These are phyloP conservation scores for Talaromyces sp. DNA, from an alignment of 2,329 filamentous ascomycete genomes.

Conservation along the genomic window DNA sequence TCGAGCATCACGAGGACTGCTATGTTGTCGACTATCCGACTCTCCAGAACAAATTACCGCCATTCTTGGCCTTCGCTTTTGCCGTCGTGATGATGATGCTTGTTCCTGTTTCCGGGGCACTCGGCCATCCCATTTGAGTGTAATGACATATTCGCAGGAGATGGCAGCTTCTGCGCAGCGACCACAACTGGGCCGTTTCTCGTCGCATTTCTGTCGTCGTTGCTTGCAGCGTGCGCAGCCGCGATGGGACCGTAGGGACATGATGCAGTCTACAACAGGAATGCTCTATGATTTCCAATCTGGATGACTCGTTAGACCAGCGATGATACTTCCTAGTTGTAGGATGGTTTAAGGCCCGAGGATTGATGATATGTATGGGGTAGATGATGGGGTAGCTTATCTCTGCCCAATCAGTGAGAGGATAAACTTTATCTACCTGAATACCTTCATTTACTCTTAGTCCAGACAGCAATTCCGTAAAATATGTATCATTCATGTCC, in stretches of 20 bases:
- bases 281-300: no score
- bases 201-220: slow-evolving; percentile 24
- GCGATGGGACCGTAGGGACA: slow-evolving; percentile 16
- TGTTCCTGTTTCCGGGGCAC: slow-evolving; percentile 13
- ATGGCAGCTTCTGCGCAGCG: slow-evolving; percentile 19
- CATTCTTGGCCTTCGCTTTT: not conserved
- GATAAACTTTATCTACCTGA: no score
- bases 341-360: no score
- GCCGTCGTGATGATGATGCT: slow-evolving; percentile 8
- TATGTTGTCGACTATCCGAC: not conserved
- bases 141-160: slow-evolving; percentile 20
- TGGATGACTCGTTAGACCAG: no score
- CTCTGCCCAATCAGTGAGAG: no score
- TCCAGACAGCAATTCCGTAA: not conserved
- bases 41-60: not conserved
- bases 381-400: no score
- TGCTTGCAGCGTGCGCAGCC: slow-evolving; percentile 23
- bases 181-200: slow-evolving; percentile 19
- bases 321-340: no score
- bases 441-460: no score
- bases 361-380: no score
- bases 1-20: not conserved
- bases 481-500: slow-evolving; percentile 13
- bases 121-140: slow-evolving; percentile 22
- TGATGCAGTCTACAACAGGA: not conserved